Percentiles rank a stretch among this genome's conserved stretches.
phyloP scores from a whole-genome alignment of 331 rosid species.

The Dryas integrifolia region DNA sequence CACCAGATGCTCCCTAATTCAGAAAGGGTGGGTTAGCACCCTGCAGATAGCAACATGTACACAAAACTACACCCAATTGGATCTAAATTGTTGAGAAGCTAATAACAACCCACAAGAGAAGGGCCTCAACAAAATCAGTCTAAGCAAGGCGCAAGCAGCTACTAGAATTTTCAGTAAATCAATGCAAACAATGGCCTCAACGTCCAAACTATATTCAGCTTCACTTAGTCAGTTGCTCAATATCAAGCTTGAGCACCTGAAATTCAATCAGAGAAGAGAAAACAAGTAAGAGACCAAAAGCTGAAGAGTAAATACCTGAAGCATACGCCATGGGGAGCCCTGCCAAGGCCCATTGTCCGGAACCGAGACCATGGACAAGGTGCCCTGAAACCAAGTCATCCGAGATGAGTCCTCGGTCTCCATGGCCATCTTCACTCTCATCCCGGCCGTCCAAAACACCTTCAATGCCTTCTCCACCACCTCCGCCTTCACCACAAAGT shows the following conservation, averaged over 20 bases:
- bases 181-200: too few species aligned
- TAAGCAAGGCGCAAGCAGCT: too few species aligned
- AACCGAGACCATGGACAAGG: slow-evolving; percentile 27
- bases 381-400: slow-evolving; percentile 65
- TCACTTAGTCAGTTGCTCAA: too few species aligned
- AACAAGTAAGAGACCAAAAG: neutral
- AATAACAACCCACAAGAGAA: neutral
- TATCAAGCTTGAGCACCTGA: too few species aligned
- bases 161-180: too few species aligned
- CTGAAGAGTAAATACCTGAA: slow-evolving; percentile 46
- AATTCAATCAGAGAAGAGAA: too few species aligned
- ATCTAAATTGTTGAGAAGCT: neutral
- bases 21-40: neutral
- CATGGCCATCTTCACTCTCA: slow-evolving; percentile 59
- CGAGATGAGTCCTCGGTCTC: slow-evolving; percentile 63
- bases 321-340: slow-evolving; percentile 72
- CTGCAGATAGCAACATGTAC: neutral
- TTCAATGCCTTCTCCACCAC: slow-evolving; percentile 46
- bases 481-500: slow-evolving; percentile 63
- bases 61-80: neutral
- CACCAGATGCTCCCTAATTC: neutral
- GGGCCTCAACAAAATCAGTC: too few species aligned
- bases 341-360: slow-evolving; percentile 40
- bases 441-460: slow-evolving; percentile 42
- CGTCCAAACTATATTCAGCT: too few species aligned